Base-by-base conservation (phyloP, 805 yeast genomes). In the Kazachstania kunashirensis region DNA sequence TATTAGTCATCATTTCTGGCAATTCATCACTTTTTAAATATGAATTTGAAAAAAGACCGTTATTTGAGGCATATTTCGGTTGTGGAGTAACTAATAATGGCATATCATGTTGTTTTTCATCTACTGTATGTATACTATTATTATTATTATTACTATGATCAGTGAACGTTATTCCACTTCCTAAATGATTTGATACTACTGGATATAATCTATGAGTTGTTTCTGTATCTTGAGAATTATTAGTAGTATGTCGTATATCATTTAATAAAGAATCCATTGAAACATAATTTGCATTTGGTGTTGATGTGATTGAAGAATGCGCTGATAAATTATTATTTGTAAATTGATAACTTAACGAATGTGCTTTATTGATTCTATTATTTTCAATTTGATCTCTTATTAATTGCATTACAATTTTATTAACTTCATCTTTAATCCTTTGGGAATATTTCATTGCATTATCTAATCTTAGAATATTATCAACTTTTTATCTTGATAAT, bases 401-500 rank as follows among this genome's bases (percentile, higher is more conserved):
- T 2, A 79, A 66, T 25, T 65, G 59, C 19, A 82, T 58, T 3
- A 86, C 86, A 50, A 77, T 62, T 15, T 60, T 68, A 51, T 85
- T 92, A 3, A 85, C 82, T 56, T 88, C 95, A 36, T 70, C 73
- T 36, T 84, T 81, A 34, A 86, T 76, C 48, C 76, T 79, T 44
- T 80, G 80, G 15, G 83, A 77, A 54, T 80, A 85, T 38, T 79
- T 75, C 41, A 84, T 65, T 2, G 84, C 73, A 42, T 86, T 81
- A 11, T 84, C 78, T 37, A 83, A 66, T 49, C 96, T 65, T 13
- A 75, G 64, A 14, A 85, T 68, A 0, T 83, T 69, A 36, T 79
- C 84, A 2, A 84, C 68, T 55, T 88, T 88, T 13, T 71, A 73
- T 34, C 66, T 66, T 1, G 79, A 76, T 17, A 80, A 49, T 0